Percentiles rank a stretch among this genome's conserved stretches.
phyloP scores from a whole-genome alignment of 2,329 filamentous ascomycete species.

The Stylonectria norvegica region DNA sequence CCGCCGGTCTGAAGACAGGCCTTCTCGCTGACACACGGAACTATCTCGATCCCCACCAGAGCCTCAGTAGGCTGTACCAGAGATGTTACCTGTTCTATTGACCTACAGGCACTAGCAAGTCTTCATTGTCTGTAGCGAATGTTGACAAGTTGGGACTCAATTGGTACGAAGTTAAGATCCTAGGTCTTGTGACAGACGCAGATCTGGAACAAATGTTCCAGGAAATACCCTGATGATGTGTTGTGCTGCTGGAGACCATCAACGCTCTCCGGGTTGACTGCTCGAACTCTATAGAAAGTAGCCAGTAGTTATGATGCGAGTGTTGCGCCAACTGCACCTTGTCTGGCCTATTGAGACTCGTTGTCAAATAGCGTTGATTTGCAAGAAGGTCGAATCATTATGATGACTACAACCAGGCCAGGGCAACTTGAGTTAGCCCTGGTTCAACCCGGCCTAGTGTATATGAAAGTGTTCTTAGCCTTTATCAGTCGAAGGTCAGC shows the following conservation, averaged over 20 bases:
- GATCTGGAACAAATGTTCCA: slow-evolving; percentile 49
- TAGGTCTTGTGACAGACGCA: slow-evolving; percentile 49
- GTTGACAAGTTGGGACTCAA: slow-evolving; percentile 50
- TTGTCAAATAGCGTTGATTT: slow-evolving; percentile 69
- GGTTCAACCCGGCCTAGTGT: slow-evolving; percentile 63
- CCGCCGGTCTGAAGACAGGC: slow-evolving; percentile 41
- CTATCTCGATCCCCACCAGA: slow-evolving; percentile 57
- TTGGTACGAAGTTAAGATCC: slow-evolving; percentile 47
- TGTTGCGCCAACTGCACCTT: slow-evolving; percentile 43
- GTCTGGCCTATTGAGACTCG: slow-evolving; percentile 64
- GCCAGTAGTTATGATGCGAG: slow-evolving; percentile 18
- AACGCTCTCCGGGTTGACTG: slow-evolving; percentile 41
- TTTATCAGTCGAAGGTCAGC: slow-evolving; percentile 43
- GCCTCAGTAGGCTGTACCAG: slow-evolving; percentile 42
- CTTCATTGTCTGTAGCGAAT: slow-evolving; percentile 50
- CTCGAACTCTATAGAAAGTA: slow-evolving; percentile 11
- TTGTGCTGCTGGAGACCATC: slow-evolving; percentile 54
- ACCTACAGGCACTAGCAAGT: slow-evolving; percentile 60
- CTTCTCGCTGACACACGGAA: slow-evolving; percentile 50
- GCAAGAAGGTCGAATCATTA: slow-evolving; percentile 65
- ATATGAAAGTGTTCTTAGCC: slow-evolving; percentile 58
- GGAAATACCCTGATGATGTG: slow-evolving; percentile 50
- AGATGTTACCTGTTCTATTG: slow-evolving; percentile 62
- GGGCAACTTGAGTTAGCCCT: slow-evolving; percentile 63
- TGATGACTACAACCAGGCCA: slow-evolving; percentile 70